These are phyloP conservation scores for Penicillium antarcticum DNA, from an alignment of 495 filamentous ascomycete genomes.

Conservation along the genomic window DNA sequence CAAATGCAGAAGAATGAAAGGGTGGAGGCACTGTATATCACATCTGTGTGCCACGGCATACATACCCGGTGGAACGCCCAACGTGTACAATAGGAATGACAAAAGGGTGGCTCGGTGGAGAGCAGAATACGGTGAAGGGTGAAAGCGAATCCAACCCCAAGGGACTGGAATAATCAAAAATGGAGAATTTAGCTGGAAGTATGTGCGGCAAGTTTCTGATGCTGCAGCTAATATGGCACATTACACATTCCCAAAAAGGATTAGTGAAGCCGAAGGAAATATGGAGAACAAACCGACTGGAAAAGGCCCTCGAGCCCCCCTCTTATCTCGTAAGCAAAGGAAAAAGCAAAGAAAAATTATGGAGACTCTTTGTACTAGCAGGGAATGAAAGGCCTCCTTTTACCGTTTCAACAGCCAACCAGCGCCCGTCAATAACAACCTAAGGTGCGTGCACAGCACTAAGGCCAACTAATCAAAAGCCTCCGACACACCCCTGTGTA, in stretches of 20 bases:
- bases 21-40: conserved; percentile 6
- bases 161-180: background rate
- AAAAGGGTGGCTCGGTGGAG: background rate
- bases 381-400: background rate
- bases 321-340: background rate
- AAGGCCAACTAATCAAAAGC: background rate
- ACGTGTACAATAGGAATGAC: background rate
- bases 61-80: background rate
- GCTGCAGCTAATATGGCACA: background rate
- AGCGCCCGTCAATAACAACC: too few relatives aligned
- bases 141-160: background rate
- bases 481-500: background rate
- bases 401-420: background rate
- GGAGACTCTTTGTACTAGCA: too few relatives aligned
- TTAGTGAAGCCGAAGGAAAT: background rate
- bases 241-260: background rate
- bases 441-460: too few relatives aligned
- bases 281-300: background rate
- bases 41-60: conserved; percentile 1
- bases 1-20: background rate
- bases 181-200: too few relatives aligned
- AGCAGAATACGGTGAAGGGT: conserved; percentile 2
- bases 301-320: background rate
- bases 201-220: background rate
- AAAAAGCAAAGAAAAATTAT: background rate